A percentile compares a stretch with the other conserved stretches of the same genome.
phyloP scores from a whole-genome alignment of 176 grass and related monocot genomes.

The Juncus effusus region DNA sequence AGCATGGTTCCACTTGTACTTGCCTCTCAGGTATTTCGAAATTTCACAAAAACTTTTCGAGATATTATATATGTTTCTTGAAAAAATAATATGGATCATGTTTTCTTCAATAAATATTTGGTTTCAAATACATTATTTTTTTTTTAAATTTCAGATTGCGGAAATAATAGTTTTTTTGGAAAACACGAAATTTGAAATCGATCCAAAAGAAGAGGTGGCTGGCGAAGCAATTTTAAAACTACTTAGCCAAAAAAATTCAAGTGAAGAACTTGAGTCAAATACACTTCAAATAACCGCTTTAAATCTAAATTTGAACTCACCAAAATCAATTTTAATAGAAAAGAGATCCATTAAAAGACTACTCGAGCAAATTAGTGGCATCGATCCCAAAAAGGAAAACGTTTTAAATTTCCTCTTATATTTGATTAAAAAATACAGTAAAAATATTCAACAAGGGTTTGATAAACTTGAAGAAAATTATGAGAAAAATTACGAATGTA shows the following conservation, averaged over 20 bases:
- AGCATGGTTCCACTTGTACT: constrained; percentile 35
- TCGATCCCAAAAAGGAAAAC: constrained; percentile 12
- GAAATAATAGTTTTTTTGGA: constrained; percentile 22
- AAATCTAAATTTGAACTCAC: constrained; percentile 27
- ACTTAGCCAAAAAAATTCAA: constrained; percentile 17
- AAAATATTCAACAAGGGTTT: constrained; percentile 13
- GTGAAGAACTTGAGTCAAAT: constrained; percentile 18
- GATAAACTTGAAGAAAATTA: constrained; percentile 8
- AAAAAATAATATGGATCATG: constrained; percentile 1
- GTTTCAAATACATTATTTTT: not conserved
- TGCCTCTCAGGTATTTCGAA: constrained; percentile 31
- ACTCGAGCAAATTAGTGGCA: constrained; percentile 14
- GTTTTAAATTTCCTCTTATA: constrained; percentile 16
- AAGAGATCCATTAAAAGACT: constrained; percentile 31
- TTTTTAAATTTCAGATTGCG: constrained; percentile 17
- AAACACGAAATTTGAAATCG: constrained; percentile 25
- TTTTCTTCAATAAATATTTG: not conserved
- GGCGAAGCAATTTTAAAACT: constrained; percentile 28
- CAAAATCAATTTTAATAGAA: constrained; percentile 32
- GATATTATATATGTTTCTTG: constrained; percentile 3
- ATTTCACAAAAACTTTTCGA: not conserved
- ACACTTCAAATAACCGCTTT: constrained; percentile 23
- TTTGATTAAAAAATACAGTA: constrained; percentile 25
- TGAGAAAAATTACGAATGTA: not conserved
- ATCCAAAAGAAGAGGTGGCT: constrained; percentile 28